These are phyloP conservation scores for Leccinum rimulosum DNA, from an alignment of 768 basidiomycete species.

Conservation along the genomic window DNA sequence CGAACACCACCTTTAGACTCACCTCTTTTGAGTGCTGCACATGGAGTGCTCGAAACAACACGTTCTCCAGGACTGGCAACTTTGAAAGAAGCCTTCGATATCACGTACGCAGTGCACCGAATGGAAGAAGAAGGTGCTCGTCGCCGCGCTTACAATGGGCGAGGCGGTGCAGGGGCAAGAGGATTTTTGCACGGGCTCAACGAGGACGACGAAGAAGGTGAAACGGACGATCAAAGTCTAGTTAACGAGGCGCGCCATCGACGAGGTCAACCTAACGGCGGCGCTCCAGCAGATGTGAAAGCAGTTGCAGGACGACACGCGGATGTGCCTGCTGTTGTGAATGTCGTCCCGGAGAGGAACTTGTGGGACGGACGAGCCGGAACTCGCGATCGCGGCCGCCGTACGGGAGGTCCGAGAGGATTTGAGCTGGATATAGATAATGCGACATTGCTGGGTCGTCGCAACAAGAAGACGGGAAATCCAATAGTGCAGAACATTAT, in stretches of 20 bases:
- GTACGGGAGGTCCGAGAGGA: constrained; percentile 27
- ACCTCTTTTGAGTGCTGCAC: constrained; percentile 79
- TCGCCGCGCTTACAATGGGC: constrained; percentile 75
- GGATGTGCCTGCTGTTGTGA: constrained; percentile 11
- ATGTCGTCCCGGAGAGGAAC: constrained; percentile 19
- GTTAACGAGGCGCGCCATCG: constrained; percentile 48
- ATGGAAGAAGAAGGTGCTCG: constrained; percentile 99
- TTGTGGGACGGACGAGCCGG: constrained; percentile 67
- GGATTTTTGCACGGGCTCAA: constrained; percentile 86
- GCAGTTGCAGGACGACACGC: constrained; percentile 8
- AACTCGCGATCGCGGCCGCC: constrained; percentile 54
- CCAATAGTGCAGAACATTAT: constrained; percentile 31
- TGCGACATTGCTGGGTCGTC: constrained; percentile 81
- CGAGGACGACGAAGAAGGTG: constrained; percentile 82
- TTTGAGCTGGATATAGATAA: constrained; percentile 89
- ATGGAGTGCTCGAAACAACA: constrained; percentile 67
- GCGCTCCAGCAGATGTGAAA: constrained; percentile 8
- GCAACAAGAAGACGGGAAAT: constrained; percentile 47
- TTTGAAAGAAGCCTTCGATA: constrained; percentile 97
- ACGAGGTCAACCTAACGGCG: constrained; percentile 34
- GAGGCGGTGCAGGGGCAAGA: constrained; percentile 71
- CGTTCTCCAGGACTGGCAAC: constrained; percentile 91
- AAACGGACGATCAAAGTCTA: constrained; percentile 47
- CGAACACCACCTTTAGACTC: constrained; percentile 68
- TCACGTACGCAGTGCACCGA: constrained; percentile 97